These are phyloP conservation scores for Leccinum ochraceum DNA, from an alignment of 768 basidiomycete species.

Conservation along the genomic window DNA sequence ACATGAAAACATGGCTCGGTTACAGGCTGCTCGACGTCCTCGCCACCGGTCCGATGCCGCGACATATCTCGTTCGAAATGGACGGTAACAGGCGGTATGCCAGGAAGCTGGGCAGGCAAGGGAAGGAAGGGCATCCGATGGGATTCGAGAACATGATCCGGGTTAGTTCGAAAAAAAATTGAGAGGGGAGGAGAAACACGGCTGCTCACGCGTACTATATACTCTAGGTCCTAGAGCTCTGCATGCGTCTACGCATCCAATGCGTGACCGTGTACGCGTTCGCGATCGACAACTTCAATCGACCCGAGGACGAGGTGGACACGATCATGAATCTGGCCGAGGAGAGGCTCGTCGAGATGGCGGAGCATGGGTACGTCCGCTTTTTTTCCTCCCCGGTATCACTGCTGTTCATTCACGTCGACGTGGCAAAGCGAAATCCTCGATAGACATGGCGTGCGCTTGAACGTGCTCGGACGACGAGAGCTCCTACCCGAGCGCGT, in stretches of 20 bases:
- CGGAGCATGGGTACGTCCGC: slow-evolving; percentile 69
- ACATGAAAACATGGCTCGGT: slow-evolving; percentile 25
- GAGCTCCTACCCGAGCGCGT: slow-evolving; percentile 80
- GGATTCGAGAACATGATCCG: slow-evolving; percentile 80
- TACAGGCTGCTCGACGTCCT: slow-evolving; percentile 65
- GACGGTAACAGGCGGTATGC: slow-evolving; percentile 96
- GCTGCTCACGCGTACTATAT: background rate
- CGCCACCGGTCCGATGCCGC: slow-evolving; percentile 80
- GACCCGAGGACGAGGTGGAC: slow-evolving; percentile 82
- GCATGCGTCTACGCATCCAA: slow-evolving; percentile 72
- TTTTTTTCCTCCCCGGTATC: background rate
- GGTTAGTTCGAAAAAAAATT: slow-evolving; percentile 46
- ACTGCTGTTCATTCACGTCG: background rate
- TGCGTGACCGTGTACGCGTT: slow-evolving; percentile 98
- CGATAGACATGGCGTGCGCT: slow-evolving; percentile 76
- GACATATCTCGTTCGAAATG: slow-evolving; percentile 95
- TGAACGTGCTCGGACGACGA: slow-evolving; percentile 80
- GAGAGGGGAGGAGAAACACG: too few species aligned
- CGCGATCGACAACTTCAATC: slow-evolving; percentile 95
- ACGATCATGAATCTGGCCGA: slow-evolving; percentile 72
- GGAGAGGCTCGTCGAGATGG: slow-evolving; percentile 63
- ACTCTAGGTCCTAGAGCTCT: slow-evolving; percentile 81
- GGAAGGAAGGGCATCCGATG: slow-evolving; percentile 77
- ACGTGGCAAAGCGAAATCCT: slow-evolving; percentile 66
- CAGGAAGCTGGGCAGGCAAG: slow-evolving; percentile 59